These are phyloP conservation scores for Schwanniomyces vanrijiae DNA, from an alignment of 805 yeast species.

Conservation along the genomic window DNA sequence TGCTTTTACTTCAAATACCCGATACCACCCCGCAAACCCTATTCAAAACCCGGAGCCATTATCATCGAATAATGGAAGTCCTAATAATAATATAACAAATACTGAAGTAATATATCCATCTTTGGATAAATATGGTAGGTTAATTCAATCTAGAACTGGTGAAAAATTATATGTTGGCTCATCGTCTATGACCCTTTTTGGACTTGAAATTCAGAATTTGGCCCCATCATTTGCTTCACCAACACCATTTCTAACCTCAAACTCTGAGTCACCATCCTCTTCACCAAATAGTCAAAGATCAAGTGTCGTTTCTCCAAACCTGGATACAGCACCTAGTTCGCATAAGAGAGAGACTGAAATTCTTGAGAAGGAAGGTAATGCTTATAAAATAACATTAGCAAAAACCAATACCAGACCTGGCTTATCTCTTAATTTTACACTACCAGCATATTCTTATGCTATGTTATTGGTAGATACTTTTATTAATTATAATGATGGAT, in stretches of 20 bases:
- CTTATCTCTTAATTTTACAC: constrained; percentile 64
- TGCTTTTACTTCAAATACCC: constrained; percentile 13
- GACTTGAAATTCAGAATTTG: constrained; percentile 71
- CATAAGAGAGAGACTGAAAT: constrained; percentile 51
- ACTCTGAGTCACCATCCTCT: constrained; percentile 8
- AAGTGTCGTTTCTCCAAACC: background rate
- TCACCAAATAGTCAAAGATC: constrained; percentile 9
- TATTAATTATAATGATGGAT: constrained; percentile 77
- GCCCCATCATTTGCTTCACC: constrained; percentile 25
- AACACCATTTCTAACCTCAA: constrained; percentile 2
- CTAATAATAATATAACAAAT: background rate
- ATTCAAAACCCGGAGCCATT: constrained; percentile 10
- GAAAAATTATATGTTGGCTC: constrained; percentile 77
- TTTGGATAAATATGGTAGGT: constrained; percentile 67
- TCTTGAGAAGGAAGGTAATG: constrained; percentile 73
- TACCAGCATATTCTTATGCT: constrained; percentile 78
- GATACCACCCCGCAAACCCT: constrained; percentile 10
- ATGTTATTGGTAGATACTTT: constrained; percentile 73
- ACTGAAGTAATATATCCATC: constrained; percentile 67
- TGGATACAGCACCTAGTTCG: background rate
- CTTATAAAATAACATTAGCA: constrained; percentile 67
- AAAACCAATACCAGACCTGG: constrained; percentile 69
- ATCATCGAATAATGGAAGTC: background rate
- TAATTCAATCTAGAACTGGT: constrained; percentile 74
- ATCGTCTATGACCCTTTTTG: constrained; percentile 80